phyloP scores from a whole-genome alignment of 345 rosid species.

The Microcos paniculata region DNA sequence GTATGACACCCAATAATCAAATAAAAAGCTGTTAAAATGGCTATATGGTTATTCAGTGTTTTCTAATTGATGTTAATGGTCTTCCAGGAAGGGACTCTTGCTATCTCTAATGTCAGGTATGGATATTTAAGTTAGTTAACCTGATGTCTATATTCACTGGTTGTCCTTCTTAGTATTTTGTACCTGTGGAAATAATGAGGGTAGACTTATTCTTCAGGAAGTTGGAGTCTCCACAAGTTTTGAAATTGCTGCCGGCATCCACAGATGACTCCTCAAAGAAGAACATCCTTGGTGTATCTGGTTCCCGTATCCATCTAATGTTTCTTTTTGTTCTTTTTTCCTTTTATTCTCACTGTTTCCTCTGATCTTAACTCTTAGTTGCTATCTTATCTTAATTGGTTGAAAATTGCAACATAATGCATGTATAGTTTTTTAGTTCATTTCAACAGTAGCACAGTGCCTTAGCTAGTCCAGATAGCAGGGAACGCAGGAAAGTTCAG shows the following conservation, averaged over 20 bases:
- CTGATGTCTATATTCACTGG: constrained; percentile 11
- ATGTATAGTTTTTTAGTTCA: background rate
- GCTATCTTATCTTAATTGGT: background rate
- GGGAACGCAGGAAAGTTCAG: constrained; percentile 91
- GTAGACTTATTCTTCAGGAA: constrained; percentile 50
- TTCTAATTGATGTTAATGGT: constrained; percentile 24
- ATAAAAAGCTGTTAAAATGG: constrained; percentile 12
- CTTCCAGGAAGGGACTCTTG: constrained; percentile 59
- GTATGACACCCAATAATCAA: background rate
- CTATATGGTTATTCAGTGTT: background rate
- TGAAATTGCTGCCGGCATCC: constrained; percentile 72
- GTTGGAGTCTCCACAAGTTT: constrained; percentile 54
- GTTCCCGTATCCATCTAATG: constrained; percentile 75
- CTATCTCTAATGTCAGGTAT: constrained; percentile 60
- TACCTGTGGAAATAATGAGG: constrained; percentile 17
- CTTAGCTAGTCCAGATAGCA: constrained; percentile 78
- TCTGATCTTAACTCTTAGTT: background rate
- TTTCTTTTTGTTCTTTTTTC: constrained; percentile 4
- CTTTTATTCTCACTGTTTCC: background rate
- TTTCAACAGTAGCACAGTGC: constrained; percentile 24
- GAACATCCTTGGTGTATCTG: constrained; percentile 56
- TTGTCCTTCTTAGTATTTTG: background rate
- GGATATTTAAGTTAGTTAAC: constrained; percentile 4
- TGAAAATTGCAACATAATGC: background rate
- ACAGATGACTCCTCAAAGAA: constrained; percentile 77